Evolutionary conservation across 2,329 filamentous ascomycete genomes (phyloP).

Genomic region (Colletotrichum cordylinicola): DNA sequence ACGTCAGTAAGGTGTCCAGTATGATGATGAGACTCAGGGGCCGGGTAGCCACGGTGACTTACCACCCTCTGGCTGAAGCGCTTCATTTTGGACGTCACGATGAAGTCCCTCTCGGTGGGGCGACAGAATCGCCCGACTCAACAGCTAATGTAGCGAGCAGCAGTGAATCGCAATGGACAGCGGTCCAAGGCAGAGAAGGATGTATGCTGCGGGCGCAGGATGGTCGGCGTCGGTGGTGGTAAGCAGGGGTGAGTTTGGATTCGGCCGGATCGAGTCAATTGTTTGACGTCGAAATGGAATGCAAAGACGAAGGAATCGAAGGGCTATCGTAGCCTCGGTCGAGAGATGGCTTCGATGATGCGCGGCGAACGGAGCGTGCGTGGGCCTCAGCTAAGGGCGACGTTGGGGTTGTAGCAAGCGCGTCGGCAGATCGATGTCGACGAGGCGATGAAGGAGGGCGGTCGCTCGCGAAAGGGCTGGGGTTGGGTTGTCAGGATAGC

Average conservation of each 20-base stretch:
- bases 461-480: slow-evolving; percentile 18
- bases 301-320: not conserved
- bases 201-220: not conserved
- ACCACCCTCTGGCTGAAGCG: slow-evolving; percentile 97
- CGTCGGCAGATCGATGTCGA: slow-evolving; percentile 20
- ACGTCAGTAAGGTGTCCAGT: slow-evolving; percentile 45
- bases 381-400: not conserved
- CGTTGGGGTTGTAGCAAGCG: slow-evolving; percentile 1
- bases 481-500: slow-evolving; percentile 11
- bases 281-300: not conserved
- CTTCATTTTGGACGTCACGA: slow-evolving; percentile 76
- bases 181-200: slow-evolving; percentile 1
- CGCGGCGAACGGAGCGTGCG: not conserved
- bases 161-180: slow-evolving; percentile 4
- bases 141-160: slow-evolving; percentile 4
- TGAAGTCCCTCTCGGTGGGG: slow-evolving; percentile 19
- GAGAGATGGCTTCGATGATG: not conserved
- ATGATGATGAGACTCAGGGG: slow-evolving; percentile 16
- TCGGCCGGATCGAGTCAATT: slow-evolving; percentile 3
- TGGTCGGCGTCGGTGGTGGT: not conserved
- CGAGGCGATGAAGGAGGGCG: slow-evolving; percentile 15
- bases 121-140: slow-evolving; percentile 18
- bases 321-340: not conserved
- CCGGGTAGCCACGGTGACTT: slow-evolving; percentile 48
- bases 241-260: not conserved